Conservation (phyloP, 164 flowering plant species). For the Magnolia officinalis region DNA sequence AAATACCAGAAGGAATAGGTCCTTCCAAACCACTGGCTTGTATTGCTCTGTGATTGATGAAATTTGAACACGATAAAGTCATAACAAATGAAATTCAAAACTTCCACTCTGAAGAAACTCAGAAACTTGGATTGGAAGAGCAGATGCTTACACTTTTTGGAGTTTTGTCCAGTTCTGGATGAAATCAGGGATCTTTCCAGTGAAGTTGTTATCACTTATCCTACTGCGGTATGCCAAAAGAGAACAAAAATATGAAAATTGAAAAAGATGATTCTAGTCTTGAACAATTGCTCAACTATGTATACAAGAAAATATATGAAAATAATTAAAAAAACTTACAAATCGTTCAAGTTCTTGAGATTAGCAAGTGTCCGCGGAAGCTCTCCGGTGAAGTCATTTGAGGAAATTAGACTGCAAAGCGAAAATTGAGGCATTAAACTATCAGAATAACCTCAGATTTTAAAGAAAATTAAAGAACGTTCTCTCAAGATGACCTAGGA, state of each 20-base stretch:
- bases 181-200: conserved; percentile 33
- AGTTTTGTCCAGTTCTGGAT: conserved; percentile 28
- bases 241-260: background rate
- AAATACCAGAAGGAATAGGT: conserved; percentile 60
- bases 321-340: conserved; percentile 14
- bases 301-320: background rate
- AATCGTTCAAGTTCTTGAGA: conserved; percentile 13
- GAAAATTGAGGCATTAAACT: background rate
- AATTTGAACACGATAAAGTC: background rate
- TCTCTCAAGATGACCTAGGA: too few relatives aligned
- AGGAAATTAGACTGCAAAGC: conserved; percentile 22
- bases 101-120: background rate
- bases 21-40: conserved; percentile 63
- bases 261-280: background rate
- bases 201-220: conserved; percentile 36
- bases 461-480: background rate
- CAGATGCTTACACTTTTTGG: conserved; percentile 24
- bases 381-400: conserved; percentile 26
- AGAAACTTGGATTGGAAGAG: background rate
- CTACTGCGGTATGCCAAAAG: conserved; percentile 18
- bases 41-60: conserved; percentile 45
- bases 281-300: background rate
- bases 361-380: conserved; percentile 20
- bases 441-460: conserved; percentile 1
- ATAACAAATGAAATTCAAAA: background rate